Conservation (phyloP, 768 basidiomycete species). For the Ramaria sp. region DNA sequence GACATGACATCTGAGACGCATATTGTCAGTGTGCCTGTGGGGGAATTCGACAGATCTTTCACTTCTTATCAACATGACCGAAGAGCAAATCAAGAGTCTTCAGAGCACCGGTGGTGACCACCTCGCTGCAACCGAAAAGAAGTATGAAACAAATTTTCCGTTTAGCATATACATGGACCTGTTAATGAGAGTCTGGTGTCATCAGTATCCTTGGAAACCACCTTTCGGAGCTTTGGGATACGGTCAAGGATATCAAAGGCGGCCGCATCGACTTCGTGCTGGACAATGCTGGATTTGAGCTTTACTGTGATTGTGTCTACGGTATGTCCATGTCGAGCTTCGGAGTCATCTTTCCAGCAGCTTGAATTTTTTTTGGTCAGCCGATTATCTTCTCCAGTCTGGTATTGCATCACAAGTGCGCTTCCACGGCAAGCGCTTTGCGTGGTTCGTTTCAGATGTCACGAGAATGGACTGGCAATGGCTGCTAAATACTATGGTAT, state of each 20-base stretch:
- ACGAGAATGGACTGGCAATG: slow-evolving; percentile 93
- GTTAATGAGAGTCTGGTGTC: slow-evolving; percentile 26
- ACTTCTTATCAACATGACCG: slow-evolving; percentile 93
- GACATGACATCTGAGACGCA: not conserved
- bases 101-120: slow-evolving; percentile 93
- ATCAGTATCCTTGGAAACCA: slow-evolving; percentile 54
- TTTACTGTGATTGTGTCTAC: slow-evolving; percentile 82
- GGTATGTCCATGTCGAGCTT: slow-evolving; percentile 32
- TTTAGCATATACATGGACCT: slow-evolving; percentile 42
- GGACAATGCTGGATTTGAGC: slow-evolving; percentile 83
- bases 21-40: slow-evolving; percentile 73
- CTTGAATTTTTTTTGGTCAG: slow-evolving; percentile 24
- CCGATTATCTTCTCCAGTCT: slow-evolving; percentile 89
- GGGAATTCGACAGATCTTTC: slow-evolving; percentile 96
- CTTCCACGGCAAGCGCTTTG: slow-evolving; percentile 93
- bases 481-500: slow-evolving; percentile 80
- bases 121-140: slow-evolving; percentile 91
- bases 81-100: slow-evolving; percentile 90
- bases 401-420: slow-evolving; percentile 75
- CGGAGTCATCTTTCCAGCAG: not conserved
- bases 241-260: slow-evolving; percentile 38
- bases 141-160: slow-evolving; percentile 69
- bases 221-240: slow-evolving; percentile 28
- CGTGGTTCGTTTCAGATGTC: slow-evolving; percentile 93
- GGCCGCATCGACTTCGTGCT: slow-evolving; percentile 59